Base-by-base conservation (phyloP, 2,329 filamentous ascomycete genomes). In the Bipolaris gigantea region DNA sequence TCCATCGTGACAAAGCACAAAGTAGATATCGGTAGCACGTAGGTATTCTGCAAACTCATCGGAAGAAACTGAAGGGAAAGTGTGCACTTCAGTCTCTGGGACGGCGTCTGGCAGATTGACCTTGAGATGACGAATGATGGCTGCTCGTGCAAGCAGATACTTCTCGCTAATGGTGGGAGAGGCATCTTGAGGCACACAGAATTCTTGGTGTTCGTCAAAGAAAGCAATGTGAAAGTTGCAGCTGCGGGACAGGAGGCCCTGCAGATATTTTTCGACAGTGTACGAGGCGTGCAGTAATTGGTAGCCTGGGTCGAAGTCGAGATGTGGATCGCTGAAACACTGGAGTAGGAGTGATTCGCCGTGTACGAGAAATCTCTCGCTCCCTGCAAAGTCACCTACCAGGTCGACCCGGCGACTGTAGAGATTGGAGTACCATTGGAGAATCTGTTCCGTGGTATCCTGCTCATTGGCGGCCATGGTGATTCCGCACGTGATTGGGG, bases 311-410 rank as follows among this genome's bases (percentile, higher is more conserved):
- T 81, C 63, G 60, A 89, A 88, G 65, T 91, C 85, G 36, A 92
- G 81, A 19, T 81, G 78, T 10, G 80, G 76, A 59, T 87, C 80
- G n/a, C 77, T 74, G 43, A 91, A 82, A 63, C 83, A 87, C 53
- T 88, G 75, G 6, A 84, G 75, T 10, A 92, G 75, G n/a, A 92
- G 72, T 0, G 87, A 87, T 64, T 92, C 88, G 27, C 88, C 88
- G 59, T 92, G 87, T 27, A 92, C 81, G 19, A 88, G 76, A 67
- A 91, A 92, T 10, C 87, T 78, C 66, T 90, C 88, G 55, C 84
- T 84, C 19, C 89, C 88, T 3, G 87, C 87, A 72, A 89, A 92
- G 67, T 92, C 89, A 36, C 89, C 87, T 4, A 91, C 83, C 2
- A 92, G 80, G 55, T 75, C 72, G 48, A 75, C 69, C 33, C 72